Evolutionary conservation across 768 basidiomycete species (phyloP), one percentile per base, ranked within the genome.

Genomic region (Auricularia sp.): DNA sequence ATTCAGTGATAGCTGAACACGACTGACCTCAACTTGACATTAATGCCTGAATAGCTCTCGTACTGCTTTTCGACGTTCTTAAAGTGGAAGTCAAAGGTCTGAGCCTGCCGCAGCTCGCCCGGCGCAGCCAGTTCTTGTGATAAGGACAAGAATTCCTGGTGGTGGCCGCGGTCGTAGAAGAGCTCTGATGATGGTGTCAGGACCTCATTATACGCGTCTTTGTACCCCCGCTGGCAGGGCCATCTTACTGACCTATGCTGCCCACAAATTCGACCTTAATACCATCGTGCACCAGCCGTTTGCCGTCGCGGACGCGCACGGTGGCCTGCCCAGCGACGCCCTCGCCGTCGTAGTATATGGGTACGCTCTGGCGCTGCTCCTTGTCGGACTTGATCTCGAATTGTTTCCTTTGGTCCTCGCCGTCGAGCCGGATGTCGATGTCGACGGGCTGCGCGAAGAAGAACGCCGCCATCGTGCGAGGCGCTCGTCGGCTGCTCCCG

Each of bases 61-160:
- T 91, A 98, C 74, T 98, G 94, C 79, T 99, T 98, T 85, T 99
- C 97, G 47, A 99, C 91, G 71, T 96, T 99, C 82, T 98, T 98
- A 83, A 99, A 98, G 71, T 87, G 83, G 76, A 99, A 98, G 62
- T 98, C 95, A 69, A 87, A 97, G 8, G 93, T 93, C 76, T 98
- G 95, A 0, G 94, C 94, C 71, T 93, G 89, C 54, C 97, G 85
- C 87, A 99, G 87, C 72, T 99, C 97, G 39, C 93, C 94, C n/a
- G 93, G 93, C 0, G 92, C 87, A 2, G 95, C 93, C 33, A 98
- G 80, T 71, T 98, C 96, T 76, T 98, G 93, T 0, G 93, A 92
- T 70, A 98, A 77, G 6, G 96, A 97, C 10, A 98, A 79, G 75
- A 98, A 98, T 73, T 98, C 97, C 74, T 98, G 94, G 73, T 98